Conservation (phyloP, 495 filamentous ascomycete genomes). For the Aspergillus nanangensis region DNA sequence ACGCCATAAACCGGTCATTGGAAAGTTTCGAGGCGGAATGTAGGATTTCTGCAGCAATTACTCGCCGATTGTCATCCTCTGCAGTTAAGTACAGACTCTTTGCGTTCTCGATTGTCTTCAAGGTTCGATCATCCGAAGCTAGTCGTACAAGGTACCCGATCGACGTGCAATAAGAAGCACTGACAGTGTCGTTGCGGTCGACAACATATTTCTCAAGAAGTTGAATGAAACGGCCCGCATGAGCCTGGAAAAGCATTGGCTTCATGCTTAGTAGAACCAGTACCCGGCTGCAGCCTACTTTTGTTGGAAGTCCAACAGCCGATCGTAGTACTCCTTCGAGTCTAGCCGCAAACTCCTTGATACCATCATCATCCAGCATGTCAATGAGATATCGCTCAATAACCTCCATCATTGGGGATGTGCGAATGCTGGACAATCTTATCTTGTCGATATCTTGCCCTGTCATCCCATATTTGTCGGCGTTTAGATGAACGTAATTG, state of each 20-base stretch:
- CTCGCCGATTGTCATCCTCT: conserved; percentile 67
- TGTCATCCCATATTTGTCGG: conserved; percentile 77
- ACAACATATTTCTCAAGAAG: conserved; percentile 72
- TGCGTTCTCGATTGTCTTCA: conserved; percentile 61
- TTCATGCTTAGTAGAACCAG: conserved; percentile 83
- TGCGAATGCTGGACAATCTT: conserved; percentile 70
- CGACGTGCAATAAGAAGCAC: conserved; percentile 76
- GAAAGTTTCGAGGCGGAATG: conserved; percentile 79
- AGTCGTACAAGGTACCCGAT: conserved; percentile 80
- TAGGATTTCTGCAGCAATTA: conserved; percentile 73
- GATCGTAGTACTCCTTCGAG: conserved; percentile 77
- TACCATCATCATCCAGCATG: conserved; percentile 69
- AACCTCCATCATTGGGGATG: conserved; percentile 89
- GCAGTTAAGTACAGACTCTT: conserved; percentile 72
- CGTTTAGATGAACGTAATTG: conserved; percentile 89
- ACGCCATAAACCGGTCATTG: conserved; percentile 76
- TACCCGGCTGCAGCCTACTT: conserved; percentile 82
- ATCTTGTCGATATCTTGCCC: conserved; percentile 82
- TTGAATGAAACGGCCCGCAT: conserved; percentile 73
- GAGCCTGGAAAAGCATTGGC: conserved; percentile 65
- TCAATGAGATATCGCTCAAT: conserved; percentile 83
- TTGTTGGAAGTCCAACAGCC: conserved; percentile 85
- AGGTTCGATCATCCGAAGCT: conserved; percentile 63
- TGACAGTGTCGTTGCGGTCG: conserved; percentile 88
- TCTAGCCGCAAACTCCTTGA: conserved; percentile 64